Base-by-base conservation (phyloP, 2,329 filamentous ascomycete genomes). In the Alternaria infectoria region DNA sequence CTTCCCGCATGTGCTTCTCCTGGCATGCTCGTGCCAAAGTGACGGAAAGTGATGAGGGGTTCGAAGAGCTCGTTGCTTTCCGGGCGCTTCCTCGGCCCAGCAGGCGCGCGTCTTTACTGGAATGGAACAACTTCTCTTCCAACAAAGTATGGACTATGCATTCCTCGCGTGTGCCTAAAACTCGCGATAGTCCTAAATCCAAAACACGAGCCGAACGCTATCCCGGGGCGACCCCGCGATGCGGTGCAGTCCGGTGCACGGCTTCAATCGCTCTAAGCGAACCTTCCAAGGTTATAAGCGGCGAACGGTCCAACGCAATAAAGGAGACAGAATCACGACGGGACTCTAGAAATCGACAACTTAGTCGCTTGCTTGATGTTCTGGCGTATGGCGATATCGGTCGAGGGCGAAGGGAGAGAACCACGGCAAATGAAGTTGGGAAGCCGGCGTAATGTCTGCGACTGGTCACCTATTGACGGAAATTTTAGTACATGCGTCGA, bases 1-100 rank as follows among this genome's bases (percentile, higher is more conserved):
- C 30, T 59, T 49, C 54, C 55, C 59, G 54, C 59, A 25, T 57
- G 52, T 30, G 40, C 55, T 36, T 57, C 26, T 36, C 25, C 52
- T 44, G 23, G 36, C 23, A 30, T 56, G 8, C 23, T 56, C n/a
- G n/a, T 30, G 54, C 25, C 6, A 21, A 21, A 32, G 40, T 55
- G 36, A 21, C 25, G 28, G 36, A 40, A 40, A 25, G n/a, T 36
- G 52, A 28, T 40, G 32, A 50, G 59, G 58, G 45, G 54, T 49
- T 40, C 17, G 52, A 19, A 23, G 19, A 40, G 43, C 21, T 51
- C 19, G 40, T 43, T 46, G 17, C 36, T 26, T 44, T 36, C 32
- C 25, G 15, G 32, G 11, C n/a, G 19, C 19, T 15, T 44, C 19
- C 19, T 57, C 54, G 52, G 59, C 54, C 19, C 32, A 51, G 25